phyloP scores from a whole-genome alignment of 148 eudicot species.

The Rhododendron henanense region DNA sequence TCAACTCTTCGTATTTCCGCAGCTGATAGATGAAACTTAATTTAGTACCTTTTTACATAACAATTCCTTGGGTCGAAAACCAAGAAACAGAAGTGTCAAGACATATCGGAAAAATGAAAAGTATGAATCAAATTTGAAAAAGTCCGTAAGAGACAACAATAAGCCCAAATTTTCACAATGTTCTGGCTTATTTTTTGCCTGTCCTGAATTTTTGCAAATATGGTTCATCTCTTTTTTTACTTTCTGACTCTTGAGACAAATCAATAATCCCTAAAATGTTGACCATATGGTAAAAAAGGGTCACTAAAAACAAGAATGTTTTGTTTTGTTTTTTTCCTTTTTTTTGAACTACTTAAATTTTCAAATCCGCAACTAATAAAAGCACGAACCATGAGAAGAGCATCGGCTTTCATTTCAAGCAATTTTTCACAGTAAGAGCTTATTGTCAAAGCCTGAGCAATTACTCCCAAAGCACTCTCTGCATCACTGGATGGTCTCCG shows the following conservation, averaged over 20 bases:
- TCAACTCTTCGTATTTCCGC: slow-evolving; percentile 77
- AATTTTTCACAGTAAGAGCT: slow-evolving; percentile 71
- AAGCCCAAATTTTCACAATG: not conserved
- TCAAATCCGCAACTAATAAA: not conserved
- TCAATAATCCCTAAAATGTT: not conserved
- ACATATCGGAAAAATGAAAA: not conserved
- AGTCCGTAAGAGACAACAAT: not conserved
- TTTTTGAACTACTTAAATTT: not conserved
- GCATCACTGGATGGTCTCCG: slow-evolving; percentile 37
- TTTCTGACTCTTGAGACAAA: not conserved
- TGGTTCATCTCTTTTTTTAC: not conserved
- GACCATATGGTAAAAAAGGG: not conserved
- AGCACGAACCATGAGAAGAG: slow-evolving; percentile 74
- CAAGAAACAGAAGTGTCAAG: not conserved
- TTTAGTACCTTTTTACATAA: not conserved
- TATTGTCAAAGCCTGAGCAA: slow-evolving; percentile 65
- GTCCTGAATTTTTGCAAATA: not conserved
- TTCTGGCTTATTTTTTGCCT: not conserved
- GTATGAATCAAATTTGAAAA: not conserved
- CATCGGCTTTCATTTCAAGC: slow-evolving; percentile 79
- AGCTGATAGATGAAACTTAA: slow-evolving; percentile 43
- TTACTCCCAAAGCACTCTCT: slow-evolving; percentile 52
- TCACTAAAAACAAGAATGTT: not conserved
- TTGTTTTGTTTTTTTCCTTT: not conserved
- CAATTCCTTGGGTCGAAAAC: not conserved